Percentiles rank a stretch among this genome's conserved stretches.
These are phyloP conservation scores for Trichothecium roseum DNA, from an alignment of 2,329 filamentous ascomycete genomes.

Conservation along the genomic window DNA sequence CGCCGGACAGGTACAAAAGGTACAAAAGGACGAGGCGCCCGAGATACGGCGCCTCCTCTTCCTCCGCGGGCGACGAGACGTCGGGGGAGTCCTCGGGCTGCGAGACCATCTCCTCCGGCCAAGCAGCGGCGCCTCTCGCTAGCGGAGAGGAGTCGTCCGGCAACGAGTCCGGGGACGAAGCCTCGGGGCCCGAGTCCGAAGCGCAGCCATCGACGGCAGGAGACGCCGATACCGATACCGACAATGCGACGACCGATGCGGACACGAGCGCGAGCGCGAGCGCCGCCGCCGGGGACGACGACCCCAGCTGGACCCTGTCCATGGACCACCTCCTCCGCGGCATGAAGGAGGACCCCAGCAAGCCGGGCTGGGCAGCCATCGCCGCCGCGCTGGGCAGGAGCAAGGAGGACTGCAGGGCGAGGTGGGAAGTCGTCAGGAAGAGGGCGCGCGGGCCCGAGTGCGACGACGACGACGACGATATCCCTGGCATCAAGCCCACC, in stretches of 20 bases:
- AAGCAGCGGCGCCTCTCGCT: too few species aligned
- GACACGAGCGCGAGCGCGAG: background rate
- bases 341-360: slow-evolving; percentile 20
- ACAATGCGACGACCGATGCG: background rate
- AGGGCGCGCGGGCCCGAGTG: slow-evolving; percentile 3
- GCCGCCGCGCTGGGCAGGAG: slow-evolving; percentile 12
- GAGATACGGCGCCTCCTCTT: too few species aligned
- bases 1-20: too few species aligned
- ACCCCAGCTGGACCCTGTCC: slow-evolving; percentile 20
- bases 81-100: too few species aligned
- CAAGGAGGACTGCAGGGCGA: slow-evolving; percentile 18
- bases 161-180: background rate
- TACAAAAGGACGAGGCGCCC: too few species aligned
- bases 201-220: too few species aligned
- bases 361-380: slow-evolving; percentile 19
- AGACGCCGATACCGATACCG: too few species aligned
- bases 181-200: background rate
- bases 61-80: too few species aligned
- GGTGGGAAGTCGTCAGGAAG: slow-evolving; percentile 21
- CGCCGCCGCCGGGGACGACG: background rate
- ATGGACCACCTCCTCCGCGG: slow-evolving; percentile 21
- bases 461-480: slow-evolving; percentile 3
- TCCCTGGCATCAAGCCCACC: too few species aligned
- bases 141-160: background rate
- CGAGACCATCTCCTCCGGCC: too few species aligned